Evolutionary conservation across 164 flowering plant genomes (phyloP), one percentile per base, ranked within the genome.

Genomic region (Amborella trichopoda): DNA sequence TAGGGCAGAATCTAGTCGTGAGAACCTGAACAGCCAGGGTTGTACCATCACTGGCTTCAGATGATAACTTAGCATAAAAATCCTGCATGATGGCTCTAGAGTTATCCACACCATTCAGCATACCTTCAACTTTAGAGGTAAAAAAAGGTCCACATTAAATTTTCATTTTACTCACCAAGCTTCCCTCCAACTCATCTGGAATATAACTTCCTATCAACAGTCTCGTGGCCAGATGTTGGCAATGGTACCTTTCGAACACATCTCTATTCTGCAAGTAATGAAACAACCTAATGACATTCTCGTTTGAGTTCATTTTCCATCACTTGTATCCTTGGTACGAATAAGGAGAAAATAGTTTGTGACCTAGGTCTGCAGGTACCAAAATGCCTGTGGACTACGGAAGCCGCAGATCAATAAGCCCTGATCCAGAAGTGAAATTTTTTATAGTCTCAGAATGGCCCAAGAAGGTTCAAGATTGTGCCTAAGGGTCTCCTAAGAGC

Each of bases 231-330:
- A 34, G 21, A 23, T 49, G 53, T 49, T 49, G 53, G 32, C 34
- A 36, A 23, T 49, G 39, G 30, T 38, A 49, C n/a, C 39, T 49
- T 23, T 34, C 53, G 19, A 37, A 37, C 13, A 49, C 53, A 49
- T 49, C 53, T 36, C 39, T 49, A 26, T 49, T 44, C 14, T 49
- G 53, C 8, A 49, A 17, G 53, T 37, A 49, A 5, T 44, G 53
- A 33, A 49, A 49, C 2, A 49, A 34, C 53, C 36, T 49, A 42
- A 49, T 49, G 32, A 49, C 42, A 21, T 49, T 49, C 43, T 49
- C 53, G n/a, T n/a, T n/a, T n/a, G n/a, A n/a, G n/a, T n/a, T n/a
- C n/a, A n/a, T n/a, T n/a, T n/a, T n/a, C n/a, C n/a, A n/a, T n/a
- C n/a, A n/a, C n/a, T n/a, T n/a, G n/a, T n/a, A n/a, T n/a, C n/a